These are phyloP conservation scores for Populus euphratica DNA, from an alignment of 345 rosid genomes.

Conservation along the genomic window DNA sequence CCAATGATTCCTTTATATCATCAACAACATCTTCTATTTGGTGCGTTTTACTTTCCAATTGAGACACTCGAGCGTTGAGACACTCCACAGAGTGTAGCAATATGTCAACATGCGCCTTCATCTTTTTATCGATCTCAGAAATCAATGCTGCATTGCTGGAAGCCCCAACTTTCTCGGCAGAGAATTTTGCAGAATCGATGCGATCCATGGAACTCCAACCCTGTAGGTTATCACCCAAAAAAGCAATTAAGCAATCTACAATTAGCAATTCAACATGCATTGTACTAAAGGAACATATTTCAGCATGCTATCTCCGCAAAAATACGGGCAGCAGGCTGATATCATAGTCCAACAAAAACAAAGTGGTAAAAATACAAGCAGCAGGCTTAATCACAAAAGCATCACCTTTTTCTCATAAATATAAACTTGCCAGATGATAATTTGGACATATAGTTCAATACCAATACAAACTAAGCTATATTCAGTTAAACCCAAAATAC, in stretches of 20 bases:
- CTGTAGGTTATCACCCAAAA: slow-evolving; percentile 12
- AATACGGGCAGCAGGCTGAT: too few species aligned
- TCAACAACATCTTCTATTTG: slow-evolving; percentile 40
- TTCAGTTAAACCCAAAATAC: neutral
- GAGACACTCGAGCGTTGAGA: slow-evolving; percentile 43
- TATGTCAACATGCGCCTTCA: slow-evolving; percentile 42
- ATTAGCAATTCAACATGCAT: neutral
- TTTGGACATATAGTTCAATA: neutral
- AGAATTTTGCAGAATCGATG: slow-evolving; percentile 13
- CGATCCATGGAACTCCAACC: slow-evolving; percentile 22
- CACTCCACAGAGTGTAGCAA: slow-evolving; percentile 41
- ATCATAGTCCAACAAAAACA: too few species aligned
- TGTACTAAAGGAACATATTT: neutral
- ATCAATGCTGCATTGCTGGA: slow-evolving; percentile 28
- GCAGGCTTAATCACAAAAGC: neutral
- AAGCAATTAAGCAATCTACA: neutral
- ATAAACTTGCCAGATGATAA: neutral
- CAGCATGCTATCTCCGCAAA: too few species aligned
- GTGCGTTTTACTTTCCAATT: slow-evolving; percentile 43
- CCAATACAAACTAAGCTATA: neutral
- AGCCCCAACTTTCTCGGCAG: slow-evolving; percentile 16
- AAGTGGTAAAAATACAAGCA: neutral
- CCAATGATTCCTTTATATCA: slow-evolving; percentile 40
- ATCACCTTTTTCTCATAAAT: neutral
- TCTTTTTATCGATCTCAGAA: slow-evolving; percentile 36